These are phyloP conservation scores for Hansenula lynferdii DNA, from an alignment of 1,139 yeast species.

Conservation along the genomic window DNA sequence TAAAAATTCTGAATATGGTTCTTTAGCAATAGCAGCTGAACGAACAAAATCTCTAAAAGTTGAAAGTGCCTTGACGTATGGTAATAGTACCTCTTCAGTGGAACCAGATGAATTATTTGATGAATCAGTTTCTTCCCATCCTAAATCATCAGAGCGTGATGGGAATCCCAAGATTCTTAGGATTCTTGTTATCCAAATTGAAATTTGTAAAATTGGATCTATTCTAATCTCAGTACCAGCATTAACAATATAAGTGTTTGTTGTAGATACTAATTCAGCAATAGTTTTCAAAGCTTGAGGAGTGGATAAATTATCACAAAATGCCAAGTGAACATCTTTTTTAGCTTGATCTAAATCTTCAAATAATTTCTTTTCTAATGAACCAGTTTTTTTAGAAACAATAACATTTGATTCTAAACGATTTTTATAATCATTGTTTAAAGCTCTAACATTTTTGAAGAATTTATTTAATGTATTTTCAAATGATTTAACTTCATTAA, in stretches of 20 bases:
- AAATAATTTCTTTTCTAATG: slow-evolving; percentile 50
- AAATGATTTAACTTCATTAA: slow-evolving; percentile 69
- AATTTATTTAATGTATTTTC: slow-evolving; percentile 77
- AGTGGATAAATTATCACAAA: slow-evolving; percentile 84
- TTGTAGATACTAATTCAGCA: slow-evolving; percentile 60
- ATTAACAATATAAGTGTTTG: slow-evolving; percentile 66
- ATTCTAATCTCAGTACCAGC: slow-evolving; percentile 49
- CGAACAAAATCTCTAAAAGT: slow-evolving; percentile 81
- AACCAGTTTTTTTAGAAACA: slow-evolving; percentile 50
- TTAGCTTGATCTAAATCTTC: slow-evolving; percentile 50
- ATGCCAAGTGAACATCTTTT: slow-evolving; percentile 64
- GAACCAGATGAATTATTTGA: slow-evolving; percentile 26
- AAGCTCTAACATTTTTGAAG: slow-evolving; percentile 79
- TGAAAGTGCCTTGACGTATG: slow-evolving; percentile 74
- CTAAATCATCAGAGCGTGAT: slow-evolving; percentile 62
- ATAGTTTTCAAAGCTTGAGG: slow-evolving; percentile 66
- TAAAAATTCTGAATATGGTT: slow-evolving; percentile 50
- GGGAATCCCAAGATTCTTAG: slow-evolving; percentile 73
- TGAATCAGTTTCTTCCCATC: slow-evolving; percentile 57
- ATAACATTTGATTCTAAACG: slow-evolving; percentile 35
- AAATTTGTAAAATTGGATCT: slow-evolving; percentile 61
- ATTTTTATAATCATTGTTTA: slow-evolving; percentile 53
- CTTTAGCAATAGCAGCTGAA: slow-evolving; percentile 63
- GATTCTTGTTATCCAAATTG: slow-evolving; percentile 68
- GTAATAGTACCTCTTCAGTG: slow-evolving; percentile 67